Evolutionary conservation across 352 stramenopile species (phyloP).

Genomic region (Globisporangium carolinianum): DNA sequence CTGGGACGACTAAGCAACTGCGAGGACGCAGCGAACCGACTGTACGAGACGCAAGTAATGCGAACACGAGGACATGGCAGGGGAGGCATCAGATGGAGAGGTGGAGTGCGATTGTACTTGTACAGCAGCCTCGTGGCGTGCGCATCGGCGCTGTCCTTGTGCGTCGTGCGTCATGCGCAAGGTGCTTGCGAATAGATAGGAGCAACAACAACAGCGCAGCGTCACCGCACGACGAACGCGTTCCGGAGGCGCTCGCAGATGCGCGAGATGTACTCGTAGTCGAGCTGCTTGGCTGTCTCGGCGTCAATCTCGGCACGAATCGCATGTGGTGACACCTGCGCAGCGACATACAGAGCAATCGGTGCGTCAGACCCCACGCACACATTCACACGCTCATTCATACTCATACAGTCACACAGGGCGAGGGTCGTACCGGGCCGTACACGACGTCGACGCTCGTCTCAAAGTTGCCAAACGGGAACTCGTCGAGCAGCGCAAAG

Average conservation of each 20-base stretch:
- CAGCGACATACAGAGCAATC: conserved; percentile 2
- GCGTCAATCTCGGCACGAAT: conserved; percentile 38
- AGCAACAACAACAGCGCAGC: background rate
- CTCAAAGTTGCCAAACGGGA: conserved; percentile 49
- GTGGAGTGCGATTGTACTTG: too few species aligned
- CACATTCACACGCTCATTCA: background rate
- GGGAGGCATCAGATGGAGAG: too few species aligned
- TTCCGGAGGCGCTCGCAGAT: conserved; percentile 45
- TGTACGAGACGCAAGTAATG: too few species aligned
- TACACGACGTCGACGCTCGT: conserved; percentile 31
- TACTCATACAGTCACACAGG: background rate
- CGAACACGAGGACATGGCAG: too few species aligned
- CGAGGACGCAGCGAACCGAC: background rate
- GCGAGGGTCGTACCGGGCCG: conserved; percentile 32
- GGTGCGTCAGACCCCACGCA: background rate
- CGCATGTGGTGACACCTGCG: conserved; percentile 44
- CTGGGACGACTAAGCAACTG: conserved; percentile 66
- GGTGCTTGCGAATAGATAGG: background rate
- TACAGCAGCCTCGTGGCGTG: too few species aligned
- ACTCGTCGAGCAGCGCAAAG: conserved; percentile 36
- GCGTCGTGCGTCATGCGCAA: too few species aligned
- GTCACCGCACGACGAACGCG: conserved; percentile 29
- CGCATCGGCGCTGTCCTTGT: too few species aligned
- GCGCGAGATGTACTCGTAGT: conserved; percentile 47
- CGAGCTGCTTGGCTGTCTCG: conserved; percentile 23